Percentiles rank a stretch among this genome's conserved stretches.
These are phyloP conservation scores for Zhuliangozyma parablackwelliae DNA, from an alignment of 1,139 yeast genomes.

Conservation along the genomic window DNA sequence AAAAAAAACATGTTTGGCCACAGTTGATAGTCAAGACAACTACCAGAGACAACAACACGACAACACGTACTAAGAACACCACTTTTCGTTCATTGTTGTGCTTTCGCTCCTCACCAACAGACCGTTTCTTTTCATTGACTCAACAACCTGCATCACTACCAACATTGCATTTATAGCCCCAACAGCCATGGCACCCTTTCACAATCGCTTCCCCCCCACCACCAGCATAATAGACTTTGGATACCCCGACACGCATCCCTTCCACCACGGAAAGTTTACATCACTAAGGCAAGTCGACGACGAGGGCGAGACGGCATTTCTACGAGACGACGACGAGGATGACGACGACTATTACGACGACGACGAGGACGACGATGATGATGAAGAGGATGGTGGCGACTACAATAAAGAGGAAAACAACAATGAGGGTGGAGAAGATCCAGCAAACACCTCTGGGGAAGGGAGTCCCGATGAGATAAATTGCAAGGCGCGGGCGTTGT, in stretches of 20 bases:
- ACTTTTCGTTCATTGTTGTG: too few species aligned
- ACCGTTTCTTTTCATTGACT: too few species aligned
- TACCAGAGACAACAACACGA: too few species aligned
- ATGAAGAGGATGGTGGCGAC: constrained; percentile 3
- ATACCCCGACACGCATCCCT: constrained; percentile 50
- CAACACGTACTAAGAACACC: too few species aligned
- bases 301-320: not conserved
- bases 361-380: constrained; percentile 9
- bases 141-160: too few species aligned
- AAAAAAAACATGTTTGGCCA: too few species aligned
- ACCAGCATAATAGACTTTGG: constrained; percentile 73
- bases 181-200: too few species aligned
- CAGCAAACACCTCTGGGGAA: constrained; percentile 1
- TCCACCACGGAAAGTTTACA: constrained; percentile 7
- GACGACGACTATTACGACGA: not conserved
- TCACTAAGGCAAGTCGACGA: too few species aligned
- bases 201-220: constrained; percentile 17
- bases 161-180: too few species aligned
- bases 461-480: constrained; percentile 32
- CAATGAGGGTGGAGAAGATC: constrained; percentile 3
- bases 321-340: not conserved
- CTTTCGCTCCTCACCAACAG: too few species aligned
- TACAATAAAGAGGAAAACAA: constrained; percentile 1
- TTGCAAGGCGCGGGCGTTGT: constrained; percentile 73
- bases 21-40: too few species aligned